Evolutionary conservation across 2,329 filamentous ascomycete genomes (phyloP), one percentile per base, ranked within the genome.

Genomic region (Metarhizium anisopliae): DNA sequence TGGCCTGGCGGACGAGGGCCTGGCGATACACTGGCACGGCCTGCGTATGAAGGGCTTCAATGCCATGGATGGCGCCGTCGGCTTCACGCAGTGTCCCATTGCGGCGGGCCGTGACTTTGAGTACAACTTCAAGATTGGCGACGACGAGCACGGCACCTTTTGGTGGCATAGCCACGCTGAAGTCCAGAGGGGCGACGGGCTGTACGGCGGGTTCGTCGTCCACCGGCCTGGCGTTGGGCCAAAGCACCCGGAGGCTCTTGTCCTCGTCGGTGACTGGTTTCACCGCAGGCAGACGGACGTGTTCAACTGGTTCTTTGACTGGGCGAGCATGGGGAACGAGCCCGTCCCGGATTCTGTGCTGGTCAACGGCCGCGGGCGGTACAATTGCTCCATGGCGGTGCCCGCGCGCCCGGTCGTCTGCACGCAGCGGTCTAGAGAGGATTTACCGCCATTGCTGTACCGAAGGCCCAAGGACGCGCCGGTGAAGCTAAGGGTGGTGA

Each of bases 1-100:
- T 63, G 66, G 68, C 4, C 75, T 79, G 32, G 78, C 85, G 0
- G 77, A 76, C 6, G 85, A 89, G 62, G 80, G 76, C 18, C 83
- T 84, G 20, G 81, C 77, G 54, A 73, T 90, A 10, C 87, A 91
- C 66, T 90, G 87, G 70, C 87, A 91, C 61, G 87, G 87, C 13
- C 76, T 92, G 56, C 88, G 81, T 62, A 85, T 90, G 68, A 86
- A 87, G 62, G 85, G 84, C 14, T 87, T 85, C 0, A 87, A 82
- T 58, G 77, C 78, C 58, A 87, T 89, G 83, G 83, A 86, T 58
- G 83, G 83, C 47, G 81, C 83, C 3, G 72, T 65, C 6, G 70
- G 69, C 2, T 67, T 78, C 20, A 78, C 74, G 0, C 74, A 80
- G 59, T 79, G 77, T 55, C 75, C 77, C 4, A 74, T 78, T 38